phyloP scores from a whole-genome alignment of 1,139 yeast genomes.

The Kazachstania sp. region DNA sequence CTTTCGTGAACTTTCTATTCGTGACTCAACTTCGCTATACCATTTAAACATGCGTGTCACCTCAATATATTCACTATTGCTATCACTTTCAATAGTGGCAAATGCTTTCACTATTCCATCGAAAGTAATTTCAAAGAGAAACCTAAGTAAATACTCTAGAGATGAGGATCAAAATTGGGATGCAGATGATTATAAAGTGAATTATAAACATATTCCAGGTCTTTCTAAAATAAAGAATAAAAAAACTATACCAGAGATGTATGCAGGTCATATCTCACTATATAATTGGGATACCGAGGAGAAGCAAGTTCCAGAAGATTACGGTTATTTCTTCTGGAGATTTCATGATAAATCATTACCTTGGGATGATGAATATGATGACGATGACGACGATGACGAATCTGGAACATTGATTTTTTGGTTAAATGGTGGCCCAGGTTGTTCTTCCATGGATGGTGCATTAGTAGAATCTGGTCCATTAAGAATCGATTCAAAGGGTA shows the following conservation, averaged over 20 bases:
- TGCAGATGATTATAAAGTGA: conserved; percentile 3
- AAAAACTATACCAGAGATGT: conserved; percentile 37
- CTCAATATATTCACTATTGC: too few relatives aligned
- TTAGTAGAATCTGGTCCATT: conserved; percentile 89
- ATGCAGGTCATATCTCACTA: conserved; percentile 50
- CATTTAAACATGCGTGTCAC: too few relatives aligned
- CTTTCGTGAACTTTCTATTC: too few relatives aligned
- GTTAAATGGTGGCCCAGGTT: conserved; percentile 97
- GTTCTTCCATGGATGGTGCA: conserved; percentile 97
- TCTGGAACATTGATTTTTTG: conserved; percentile 53
- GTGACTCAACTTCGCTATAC: too few relatives aligned
- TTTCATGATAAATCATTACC: conserved; percentile 31
- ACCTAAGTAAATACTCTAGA: neutral
- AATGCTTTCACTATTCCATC: neutral
- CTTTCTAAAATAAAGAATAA: conserved; percentile 14
- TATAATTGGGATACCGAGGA: conserved; percentile 5
- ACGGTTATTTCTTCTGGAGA: conserved; percentile 69
- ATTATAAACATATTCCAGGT: conserved; percentile 22
- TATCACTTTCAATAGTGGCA: too few relatives aligned
- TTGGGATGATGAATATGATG: neutral
- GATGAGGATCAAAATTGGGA: neutral
- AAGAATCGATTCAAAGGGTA: conserved; percentile 42
- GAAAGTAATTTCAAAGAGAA: neutral
- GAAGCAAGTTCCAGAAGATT: conserved; percentile 29
- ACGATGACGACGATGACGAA: conserved; percentile 7